Evolutionary conservation across 1,139 yeast genomes (phyloP).

Genomic region (Entelexis sorbosivorans): DNA sequence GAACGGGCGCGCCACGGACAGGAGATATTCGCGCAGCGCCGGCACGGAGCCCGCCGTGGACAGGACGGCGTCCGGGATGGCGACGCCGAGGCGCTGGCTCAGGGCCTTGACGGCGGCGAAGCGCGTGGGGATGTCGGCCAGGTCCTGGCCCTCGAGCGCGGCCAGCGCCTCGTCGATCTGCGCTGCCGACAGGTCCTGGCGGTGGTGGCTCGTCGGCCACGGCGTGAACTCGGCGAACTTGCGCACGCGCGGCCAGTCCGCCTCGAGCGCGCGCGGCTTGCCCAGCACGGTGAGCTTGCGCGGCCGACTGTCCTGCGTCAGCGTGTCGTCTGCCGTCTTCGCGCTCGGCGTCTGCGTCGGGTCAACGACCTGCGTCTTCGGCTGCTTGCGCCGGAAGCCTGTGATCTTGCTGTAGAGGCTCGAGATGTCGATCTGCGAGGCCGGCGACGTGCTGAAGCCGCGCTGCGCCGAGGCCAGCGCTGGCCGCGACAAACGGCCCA

Average conservation of each 20-base stretch:
- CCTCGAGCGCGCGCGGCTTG: conserved; percentile 23
- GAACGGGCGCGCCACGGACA: conserved; percentile 37
- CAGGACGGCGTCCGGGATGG: conserved; percentile 54
- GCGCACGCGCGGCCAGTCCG: conserved; percentile 23
- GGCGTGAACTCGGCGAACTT: conserved; percentile 26
- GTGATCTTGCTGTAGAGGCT: conserved; percentile 20
- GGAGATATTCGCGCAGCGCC: conserved; percentile 39
- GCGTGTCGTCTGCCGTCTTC: conserved; percentile 17
- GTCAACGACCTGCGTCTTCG: conserved; percentile 18
- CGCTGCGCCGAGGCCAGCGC: neutral
- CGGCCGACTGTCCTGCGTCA: conserved; percentile 21
- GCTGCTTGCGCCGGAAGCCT: conserved; percentile 20
- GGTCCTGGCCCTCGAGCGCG: neutral
- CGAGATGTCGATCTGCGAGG: conserved; percentile 15
- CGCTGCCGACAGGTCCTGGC: conserved; percentile 22
- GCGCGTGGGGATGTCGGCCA: conserved; percentile 42
- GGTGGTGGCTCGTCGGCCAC: conserved; percentile 27
- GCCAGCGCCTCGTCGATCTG: conserved; percentile 22
- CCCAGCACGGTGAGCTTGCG: conserved; percentile 27
- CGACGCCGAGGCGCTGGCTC: conserved; percentile 50
- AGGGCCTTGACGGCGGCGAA: conserved; percentile 48
- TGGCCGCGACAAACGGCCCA: neutral
- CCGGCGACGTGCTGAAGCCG: conserved; percentile 15
- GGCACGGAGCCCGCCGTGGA: conserved; percentile 41
- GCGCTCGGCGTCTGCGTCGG: conserved; percentile 19